Percentiles rank a stretch among this genome's conserved stretches.
These are phyloP conservation scores for Zygosaccharomyces rouxii DNA, from an alignment of 805 yeast genomes.

Conservation along the genomic window DNA sequence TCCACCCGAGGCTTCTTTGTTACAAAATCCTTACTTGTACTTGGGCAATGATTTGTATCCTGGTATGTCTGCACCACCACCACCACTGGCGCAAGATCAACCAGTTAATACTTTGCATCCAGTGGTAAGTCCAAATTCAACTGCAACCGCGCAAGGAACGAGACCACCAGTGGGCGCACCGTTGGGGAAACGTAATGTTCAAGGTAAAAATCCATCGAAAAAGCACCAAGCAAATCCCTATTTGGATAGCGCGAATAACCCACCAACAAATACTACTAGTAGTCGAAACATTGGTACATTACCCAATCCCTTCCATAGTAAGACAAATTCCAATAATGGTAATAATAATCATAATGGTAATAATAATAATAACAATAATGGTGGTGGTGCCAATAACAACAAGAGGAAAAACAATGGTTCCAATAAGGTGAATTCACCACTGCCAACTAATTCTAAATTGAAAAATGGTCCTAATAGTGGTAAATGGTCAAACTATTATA, in stretches of 20 bases:
- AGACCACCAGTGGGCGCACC: neutral
- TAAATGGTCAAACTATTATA: slow-evolving; percentile 4
- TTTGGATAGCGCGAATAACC: slow-evolving; percentile 13
- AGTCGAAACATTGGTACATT: slow-evolving; percentile 3
- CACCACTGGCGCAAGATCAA: slow-evolving; percentile 1
- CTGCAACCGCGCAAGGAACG: slow-evolving; percentile 1
- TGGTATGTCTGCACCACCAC: slow-evolving; percentile 5
- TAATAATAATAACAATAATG: neutral
- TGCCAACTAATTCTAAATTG: slow-evolving; percentile 12
- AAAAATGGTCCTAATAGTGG: slow-evolving; percentile 4
- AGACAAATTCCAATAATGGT: slow-evolving; percentile 17
- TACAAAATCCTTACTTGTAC: slow-evolving; percentile 10
- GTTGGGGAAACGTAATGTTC: neutral
- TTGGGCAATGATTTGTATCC: slow-evolving; percentile 10
- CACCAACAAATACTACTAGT: slow-evolving; percentile 1
- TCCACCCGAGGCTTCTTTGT: neutral
- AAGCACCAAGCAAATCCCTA: slow-evolving; percentile 25
- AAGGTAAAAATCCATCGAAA: slow-evolving; percentile 3
- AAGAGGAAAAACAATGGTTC: neutral
- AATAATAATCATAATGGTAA: neutral
- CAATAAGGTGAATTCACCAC: slow-evolving; percentile 20
- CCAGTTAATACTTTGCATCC: neutral
- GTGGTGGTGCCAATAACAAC: neutral
- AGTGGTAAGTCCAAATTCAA: neutral
- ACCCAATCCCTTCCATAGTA: neutral